phyloP scores from a whole-genome alignment of 768 basidiomycete genomes.

The Phlegmacium glaucopus region DNA sequence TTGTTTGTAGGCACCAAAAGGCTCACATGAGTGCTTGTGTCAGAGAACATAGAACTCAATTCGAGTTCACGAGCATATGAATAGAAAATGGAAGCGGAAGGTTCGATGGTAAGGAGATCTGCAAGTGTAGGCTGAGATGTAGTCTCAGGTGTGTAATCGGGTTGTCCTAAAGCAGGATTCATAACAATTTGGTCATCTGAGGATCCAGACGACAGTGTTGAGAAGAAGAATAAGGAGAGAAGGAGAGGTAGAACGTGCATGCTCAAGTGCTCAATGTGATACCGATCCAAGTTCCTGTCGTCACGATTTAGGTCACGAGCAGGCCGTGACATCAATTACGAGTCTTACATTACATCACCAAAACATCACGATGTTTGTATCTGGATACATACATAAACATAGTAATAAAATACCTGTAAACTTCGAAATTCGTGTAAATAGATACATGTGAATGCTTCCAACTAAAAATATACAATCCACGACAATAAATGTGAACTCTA shows the following conservation, averaged over 20 bases:
- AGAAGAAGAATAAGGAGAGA: conserved; percentile 26
- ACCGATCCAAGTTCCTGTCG: too few relatives aligned
- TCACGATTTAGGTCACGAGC: too few relatives aligned
- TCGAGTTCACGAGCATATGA: conserved; percentile 75
- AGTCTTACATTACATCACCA: too few relatives aligned
- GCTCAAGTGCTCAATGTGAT: too few relatives aligned
- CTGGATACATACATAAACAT: too few relatives aligned
- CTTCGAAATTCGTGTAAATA: too few relatives aligned
- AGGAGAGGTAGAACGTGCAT: conserved; percentile 11
- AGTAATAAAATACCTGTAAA: too few relatives aligned
- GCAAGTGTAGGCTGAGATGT: conserved; percentile 55
- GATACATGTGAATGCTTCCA: too few relatives aligned
- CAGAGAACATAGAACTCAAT: conserved; percentile 49
- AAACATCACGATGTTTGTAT: too few relatives aligned
- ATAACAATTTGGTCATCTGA: conserved; percentile 34
- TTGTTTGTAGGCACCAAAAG: conserved; percentile 85
- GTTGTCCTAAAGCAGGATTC: conserved; percentile 5
- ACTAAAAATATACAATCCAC: too few relatives aligned
- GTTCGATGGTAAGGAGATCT: conserved; percentile 76
- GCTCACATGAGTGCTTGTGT: conserved; percentile 40
- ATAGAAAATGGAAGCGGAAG: conserved; percentile 77
- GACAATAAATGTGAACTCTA: too few relatives aligned
- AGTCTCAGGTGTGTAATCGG: conserved; percentile 33
- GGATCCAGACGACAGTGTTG: conserved; percentile 23
- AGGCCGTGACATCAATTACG: too few relatives aligned